Evolutionary conservation across 2,329 filamentous ascomycete genomes (phyloP).

Genomic region (Amesomyces nigricolor): DNA sequence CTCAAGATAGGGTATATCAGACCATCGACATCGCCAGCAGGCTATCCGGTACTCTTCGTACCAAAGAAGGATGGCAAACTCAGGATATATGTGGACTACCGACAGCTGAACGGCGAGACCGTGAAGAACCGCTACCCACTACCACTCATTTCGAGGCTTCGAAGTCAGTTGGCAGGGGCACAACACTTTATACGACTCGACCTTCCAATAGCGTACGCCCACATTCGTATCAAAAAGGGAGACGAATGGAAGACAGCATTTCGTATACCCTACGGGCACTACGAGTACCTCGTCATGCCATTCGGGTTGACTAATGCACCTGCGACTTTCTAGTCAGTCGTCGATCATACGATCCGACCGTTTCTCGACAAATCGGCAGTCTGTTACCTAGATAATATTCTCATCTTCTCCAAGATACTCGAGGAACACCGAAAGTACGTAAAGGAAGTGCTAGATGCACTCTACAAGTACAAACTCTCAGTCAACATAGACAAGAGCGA

Average conservation of each 20-base stretch:
- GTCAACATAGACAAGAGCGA: conserved; percentile 4
- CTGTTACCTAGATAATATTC: conserved; percentile 18
- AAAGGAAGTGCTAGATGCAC: background rate
- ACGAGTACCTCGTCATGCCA: conserved; percentile 30
- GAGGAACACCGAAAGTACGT: conserved; percentile 11
- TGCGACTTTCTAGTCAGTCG: conserved; percentile 8
- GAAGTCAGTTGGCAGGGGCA: background rate
- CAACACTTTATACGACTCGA: background rate
- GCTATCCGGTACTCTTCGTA: too few species aligned
- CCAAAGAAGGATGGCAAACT: too few species aligned
- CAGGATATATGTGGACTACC: too few species aligned
- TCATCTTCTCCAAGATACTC: conserved; percentile 12
- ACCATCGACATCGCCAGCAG: background rate
- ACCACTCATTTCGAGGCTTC: background rate
- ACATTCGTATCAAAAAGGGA: conserved; percentile 2
- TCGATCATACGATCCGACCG: background rate
- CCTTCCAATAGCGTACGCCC: background rate
- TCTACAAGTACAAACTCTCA: background rate
- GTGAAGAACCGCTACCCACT: too few species aligned
- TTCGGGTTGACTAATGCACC: conserved; percentile 28
- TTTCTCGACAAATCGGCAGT: conserved; percentile 10
- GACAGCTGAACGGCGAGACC: too few species aligned
- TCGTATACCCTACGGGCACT: conserved; percentile 25
- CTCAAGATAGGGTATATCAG: background rate
- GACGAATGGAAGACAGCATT: conserved; percentile 21